phyloP scores from a whole-genome alignment of 1,284 basidiomycete genomes.

The Tylopilus sp. region DNA sequence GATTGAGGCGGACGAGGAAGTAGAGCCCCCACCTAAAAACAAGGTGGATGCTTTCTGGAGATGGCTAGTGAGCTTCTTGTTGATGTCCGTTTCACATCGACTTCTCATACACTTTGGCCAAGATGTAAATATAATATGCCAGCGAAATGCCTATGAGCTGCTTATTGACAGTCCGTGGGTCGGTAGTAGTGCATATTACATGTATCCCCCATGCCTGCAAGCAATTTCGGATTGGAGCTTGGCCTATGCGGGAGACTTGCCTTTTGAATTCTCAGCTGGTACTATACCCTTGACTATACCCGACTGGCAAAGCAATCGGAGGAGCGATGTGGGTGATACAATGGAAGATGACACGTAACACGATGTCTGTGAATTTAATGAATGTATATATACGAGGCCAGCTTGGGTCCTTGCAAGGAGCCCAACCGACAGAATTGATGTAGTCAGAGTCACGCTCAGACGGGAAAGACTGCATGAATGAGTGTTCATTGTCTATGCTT shows the following conservation, averaged over 20 bases:
- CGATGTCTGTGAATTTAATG: slow-evolving; percentile 37
- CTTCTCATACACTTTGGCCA: slow-evolving; percentile 2
- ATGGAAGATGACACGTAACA: slow-evolving; percentile 31
- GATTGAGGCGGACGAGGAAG: slow-evolving; percentile 67
- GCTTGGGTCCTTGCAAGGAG: slow-evolving; percentile 19
- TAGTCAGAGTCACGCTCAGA: slow-evolving; percentile 6
- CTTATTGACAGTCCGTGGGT: neutral
- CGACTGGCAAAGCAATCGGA: slow-evolving; percentile 12
- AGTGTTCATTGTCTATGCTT: slow-evolving; percentile 35
- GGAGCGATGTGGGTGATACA: slow-evolving; percentile 32
- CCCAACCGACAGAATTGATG: slow-evolving; percentile 9
- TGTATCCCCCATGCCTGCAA: neutral
- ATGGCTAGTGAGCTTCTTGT: slow-evolving; percentile 55
- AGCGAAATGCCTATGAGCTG: neutral
- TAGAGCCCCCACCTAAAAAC: slow-evolving; percentile 70
- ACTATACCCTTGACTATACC: slow-evolving; percentile 35
- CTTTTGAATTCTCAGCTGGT: slow-evolving; percentile 17
- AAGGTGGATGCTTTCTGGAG: slow-evolving; percentile 64
- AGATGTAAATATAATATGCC: slow-evolving; percentile 24
- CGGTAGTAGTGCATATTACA: neutral
- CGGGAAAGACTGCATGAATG: slow-evolving; percentile 7
- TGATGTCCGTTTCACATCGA: neutral
- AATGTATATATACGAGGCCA: slow-evolving; percentile 35
- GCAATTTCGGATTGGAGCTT: neutral
- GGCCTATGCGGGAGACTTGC: neutral